phyloP scores from a whole-genome alignment of 371 early-diverging fungal genomes.

The Mucor ambiguus region DNA sequence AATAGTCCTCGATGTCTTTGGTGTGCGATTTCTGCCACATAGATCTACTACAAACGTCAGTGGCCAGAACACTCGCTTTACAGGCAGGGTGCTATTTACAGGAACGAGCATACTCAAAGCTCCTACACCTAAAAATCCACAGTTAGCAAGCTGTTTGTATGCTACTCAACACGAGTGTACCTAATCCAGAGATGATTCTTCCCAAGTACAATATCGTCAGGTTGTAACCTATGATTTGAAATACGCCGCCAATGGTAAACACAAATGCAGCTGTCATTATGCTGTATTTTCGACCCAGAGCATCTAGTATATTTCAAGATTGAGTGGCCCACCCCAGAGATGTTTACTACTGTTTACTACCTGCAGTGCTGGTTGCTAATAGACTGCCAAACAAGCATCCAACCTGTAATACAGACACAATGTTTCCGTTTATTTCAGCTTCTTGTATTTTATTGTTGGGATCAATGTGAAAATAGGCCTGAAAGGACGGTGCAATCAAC shows the following conservation, averaged over 20 bases:
- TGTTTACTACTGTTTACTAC: slow-evolving; percentile 4
- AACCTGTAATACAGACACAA: slow-evolving; percentile 37
- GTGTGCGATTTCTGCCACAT: slow-evolving; percentile 42
- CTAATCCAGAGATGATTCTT: slow-evolving; percentile 35
- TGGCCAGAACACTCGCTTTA: background rate
- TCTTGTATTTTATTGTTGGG: slow-evolving; percentile 32
- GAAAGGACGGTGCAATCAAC: slow-evolving; percentile 38
- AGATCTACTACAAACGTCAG: slow-evolving; percentile 16
- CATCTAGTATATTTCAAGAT: slow-evolving; percentile 10
- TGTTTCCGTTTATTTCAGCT: slow-evolving; percentile 38
- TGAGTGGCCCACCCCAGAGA: background rate
- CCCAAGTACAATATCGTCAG: slow-evolving; percentile 31
- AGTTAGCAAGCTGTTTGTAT: background rate
- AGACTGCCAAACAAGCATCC: slow-evolving; percentile 40
- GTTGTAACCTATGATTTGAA: slow-evolving; percentile 30
- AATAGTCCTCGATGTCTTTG: slow-evolving; percentile 33
- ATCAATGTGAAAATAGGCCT: slow-evolving; percentile 37
- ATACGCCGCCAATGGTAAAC: slow-evolving; percentile 30
- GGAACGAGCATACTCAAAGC: slow-evolving; percentile 37
- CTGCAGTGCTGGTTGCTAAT: slow-evolving; percentile 32
- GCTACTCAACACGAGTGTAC: background rate
- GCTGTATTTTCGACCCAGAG: slow-evolving; percentile 28
- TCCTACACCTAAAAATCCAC: slow-evolving; percentile 24
- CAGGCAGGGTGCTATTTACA: slow-evolving; percentile 9
- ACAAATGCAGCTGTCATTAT: slow-evolving; percentile 24